phyloP scores from a whole-genome alignment of 2,329 filamentous ascomycete genomes.

The Blastomyces gilchristii region DNA sequence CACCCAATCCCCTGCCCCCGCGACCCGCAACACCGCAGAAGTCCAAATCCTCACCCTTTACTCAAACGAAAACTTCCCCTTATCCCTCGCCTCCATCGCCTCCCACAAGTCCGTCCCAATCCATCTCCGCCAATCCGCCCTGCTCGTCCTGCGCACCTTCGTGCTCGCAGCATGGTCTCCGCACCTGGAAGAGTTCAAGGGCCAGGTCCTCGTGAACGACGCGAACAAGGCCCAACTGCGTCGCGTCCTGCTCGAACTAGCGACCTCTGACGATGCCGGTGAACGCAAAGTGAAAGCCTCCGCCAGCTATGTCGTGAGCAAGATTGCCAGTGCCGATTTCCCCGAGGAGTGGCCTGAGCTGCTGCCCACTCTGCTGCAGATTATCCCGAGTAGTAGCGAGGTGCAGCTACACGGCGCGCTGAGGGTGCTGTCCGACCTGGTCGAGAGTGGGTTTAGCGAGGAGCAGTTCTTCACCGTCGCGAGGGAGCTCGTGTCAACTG shows the following conservation, averaged over 20 bases:
- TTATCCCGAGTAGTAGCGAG: conserved; percentile 67
- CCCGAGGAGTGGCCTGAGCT: conserved; percentile 91
- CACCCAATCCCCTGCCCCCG: conserved; percentile 68
- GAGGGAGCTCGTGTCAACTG: conserved; percentile 68
- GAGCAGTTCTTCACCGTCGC: conserved; percentile 91
- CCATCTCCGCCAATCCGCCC: conserved; percentile 69
- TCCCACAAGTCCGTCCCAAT: conserved; percentile 62
- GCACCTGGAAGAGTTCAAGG: conserved; percentile 60
- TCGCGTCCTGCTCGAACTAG: conserved; percentile 63
- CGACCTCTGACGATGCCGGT: conserved; percentile 56
- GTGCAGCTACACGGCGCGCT: conserved; percentile 79
- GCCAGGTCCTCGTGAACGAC: conserved; percentile 59
- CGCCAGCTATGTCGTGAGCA: conserved; percentile 84
- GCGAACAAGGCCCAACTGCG: conserved; percentile 64
- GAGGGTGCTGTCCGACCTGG: conserved; percentile 75
- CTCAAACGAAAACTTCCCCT: conserved; percentile 59
- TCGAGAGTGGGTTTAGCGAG: conserved; percentile 88
- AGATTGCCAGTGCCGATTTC: conserved; percentile 87
- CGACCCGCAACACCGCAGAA: conserved; percentile 75
- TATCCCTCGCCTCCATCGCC: conserved; percentile 70
- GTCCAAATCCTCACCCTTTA: conserved; percentile 65
- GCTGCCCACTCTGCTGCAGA: conserved; percentile 65
- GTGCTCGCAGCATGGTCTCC: conserved; percentile 76
- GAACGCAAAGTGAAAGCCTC: conserved; percentile 80
- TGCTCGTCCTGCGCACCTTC: conserved; percentile 71